Percentiles rank a stretch among this genome's conserved stretches.
Evolutionary conservation across 2,329 filamentous ascomycete species (phyloP).

Genomic region (Fusarium sp.): DNA sequence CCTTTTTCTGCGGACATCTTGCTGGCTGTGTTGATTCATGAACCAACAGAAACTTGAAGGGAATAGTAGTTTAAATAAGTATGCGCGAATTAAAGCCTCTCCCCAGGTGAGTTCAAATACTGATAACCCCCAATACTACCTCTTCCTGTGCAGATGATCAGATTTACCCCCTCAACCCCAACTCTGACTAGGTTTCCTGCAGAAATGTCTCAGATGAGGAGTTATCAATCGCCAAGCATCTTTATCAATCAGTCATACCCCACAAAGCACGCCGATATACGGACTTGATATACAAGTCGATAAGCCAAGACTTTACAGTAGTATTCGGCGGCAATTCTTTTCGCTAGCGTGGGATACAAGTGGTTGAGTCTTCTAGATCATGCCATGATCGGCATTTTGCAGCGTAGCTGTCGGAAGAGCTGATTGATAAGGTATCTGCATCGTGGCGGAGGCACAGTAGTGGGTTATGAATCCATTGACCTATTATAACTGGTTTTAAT

Average conservation of each 20-base stretch:
- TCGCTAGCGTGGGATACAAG: not conserved
- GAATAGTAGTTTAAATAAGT: not conserved
- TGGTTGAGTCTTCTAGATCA: not conserved
- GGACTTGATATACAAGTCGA: not conserved
- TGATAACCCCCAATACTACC: not conserved
- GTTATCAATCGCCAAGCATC: slow-evolving; percentile 16
- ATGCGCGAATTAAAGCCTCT: not conserved
- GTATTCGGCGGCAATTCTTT: not conserved
- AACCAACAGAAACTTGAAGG: not conserved
- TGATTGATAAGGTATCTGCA: not conserved
- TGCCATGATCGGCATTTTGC: not conserved
- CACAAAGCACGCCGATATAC: slow-evolving; percentile 10
- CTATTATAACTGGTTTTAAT: too few species aligned
- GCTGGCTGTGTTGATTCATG: not conserved
- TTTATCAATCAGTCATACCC: slow-evolving; percentile 21
- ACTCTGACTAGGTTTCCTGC: slow-evolving; percentile 9
- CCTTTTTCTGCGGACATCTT: slow-evolving; percentile 13
- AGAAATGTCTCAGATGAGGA: not conserved
- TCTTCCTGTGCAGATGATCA: not conserved
- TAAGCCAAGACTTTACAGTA: not conserved
- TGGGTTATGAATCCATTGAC: too few species aligned
- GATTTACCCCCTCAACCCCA: not conserved
- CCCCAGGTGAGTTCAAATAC: not conserved
- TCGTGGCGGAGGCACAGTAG: too few species aligned
- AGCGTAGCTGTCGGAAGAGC: not conserved